Conservation (phyloP, 768 basidiomycete genomes). For the Russula vinacea region DNA sequence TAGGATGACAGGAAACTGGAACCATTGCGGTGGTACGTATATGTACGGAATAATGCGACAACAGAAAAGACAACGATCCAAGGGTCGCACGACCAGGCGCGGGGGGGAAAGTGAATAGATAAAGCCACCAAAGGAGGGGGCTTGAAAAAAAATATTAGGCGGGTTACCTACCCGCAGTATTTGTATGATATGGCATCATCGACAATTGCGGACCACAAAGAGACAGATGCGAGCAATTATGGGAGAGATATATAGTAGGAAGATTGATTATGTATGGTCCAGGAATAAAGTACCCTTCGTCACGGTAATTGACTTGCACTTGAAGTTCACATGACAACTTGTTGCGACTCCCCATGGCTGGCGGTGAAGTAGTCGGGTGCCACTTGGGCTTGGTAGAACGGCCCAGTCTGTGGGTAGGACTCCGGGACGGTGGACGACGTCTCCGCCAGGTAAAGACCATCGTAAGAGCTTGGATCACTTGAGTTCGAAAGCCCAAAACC, state of each 20-base stretch:
- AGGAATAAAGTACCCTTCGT: conserved; percentile 23
- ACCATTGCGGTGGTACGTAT: conserved; percentile 23
- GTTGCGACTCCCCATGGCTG: conserved; percentile 26
- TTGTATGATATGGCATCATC: conserved; percentile 21
- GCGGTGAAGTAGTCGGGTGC: conserved; percentile 18
- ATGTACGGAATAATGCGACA: conserved; percentile 23
- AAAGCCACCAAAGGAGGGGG: conserved; percentile 6
- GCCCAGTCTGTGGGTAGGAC: conserved; percentile 8
- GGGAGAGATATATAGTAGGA: conserved; percentile 9
- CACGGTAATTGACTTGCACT: conserved; percentile 6
- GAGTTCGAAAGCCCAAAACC: conserved; percentile 24
- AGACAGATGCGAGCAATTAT: conserved; percentile 22
- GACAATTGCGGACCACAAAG: conserved; percentile 20
- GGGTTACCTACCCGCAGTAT: conserved; percentile 15
- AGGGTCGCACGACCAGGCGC: conserved; percentile 13
- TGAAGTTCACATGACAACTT: conserved; percentile 30
- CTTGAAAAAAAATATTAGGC: conserved; percentile 14
- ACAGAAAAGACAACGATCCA: conserved; percentile 23
- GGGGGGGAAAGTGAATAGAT: conserved; percentile 25
- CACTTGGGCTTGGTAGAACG: conserved; percentile 19
- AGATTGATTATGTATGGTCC: conserved; percentile 17
- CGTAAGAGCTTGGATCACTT: conserved; percentile 24
- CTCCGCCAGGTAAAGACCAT: conserved; percentile 35
- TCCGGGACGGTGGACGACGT: conserved; percentile 32
- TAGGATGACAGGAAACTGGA: conserved; percentile 8